phyloP scores from a whole-genome alignment of 2,329 filamentous ascomycete species.

The Intubia oerlemansii region DNA sequence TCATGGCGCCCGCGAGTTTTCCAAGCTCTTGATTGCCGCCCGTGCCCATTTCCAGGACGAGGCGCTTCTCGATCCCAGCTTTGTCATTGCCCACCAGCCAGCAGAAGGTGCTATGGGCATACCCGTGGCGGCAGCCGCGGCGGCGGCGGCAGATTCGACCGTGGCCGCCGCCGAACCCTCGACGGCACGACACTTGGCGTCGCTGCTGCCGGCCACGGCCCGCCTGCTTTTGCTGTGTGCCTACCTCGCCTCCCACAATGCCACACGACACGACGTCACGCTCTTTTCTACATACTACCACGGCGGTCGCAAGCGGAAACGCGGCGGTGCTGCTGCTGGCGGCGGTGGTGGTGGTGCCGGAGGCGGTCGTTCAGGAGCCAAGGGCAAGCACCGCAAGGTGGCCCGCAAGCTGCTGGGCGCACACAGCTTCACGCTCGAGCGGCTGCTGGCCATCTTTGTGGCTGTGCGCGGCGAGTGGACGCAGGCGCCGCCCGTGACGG shows the following conservation, averaged over 20 bases:
- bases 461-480: conserved; percentile 39
- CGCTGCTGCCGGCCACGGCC: conserved; percentile 47
- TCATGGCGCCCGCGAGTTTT: conserved; percentile 59
- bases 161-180: conserved; percentile 13
- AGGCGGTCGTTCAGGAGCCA: conserved; percentile 3
- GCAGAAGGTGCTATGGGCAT: no score
- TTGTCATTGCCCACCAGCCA: no score
- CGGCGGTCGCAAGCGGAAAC: conserved; percentile 21
- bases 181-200: conserved; percentile 17
- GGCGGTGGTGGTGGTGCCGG: conserved; percentile 11
- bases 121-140: conserved; percentile 4
- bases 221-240: conserved; percentile 55
- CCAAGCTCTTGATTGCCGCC: conserved; percentile 54
- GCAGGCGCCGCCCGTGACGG: conserved; percentile 11
- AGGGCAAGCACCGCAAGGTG: conserved; percentile 45
- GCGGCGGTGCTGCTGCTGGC: conserved; percentile 21
- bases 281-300: conserved; percentile 56
- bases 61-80: conserved; percentile 41
- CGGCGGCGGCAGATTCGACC: conserved; percentile 11
- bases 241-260: conserved; percentile 67
- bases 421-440: conserved; percentile 55
- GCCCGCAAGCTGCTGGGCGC: conserved; percentile 57
- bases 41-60: conserved; percentile 54
- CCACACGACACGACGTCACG: conserved; percentile 46
- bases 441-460: conserved; percentile 57